These are phyloP conservation scores for Salvia rosmarinus DNA, from an alignment of 257 asterid species.

Conservation along the genomic window DNA sequence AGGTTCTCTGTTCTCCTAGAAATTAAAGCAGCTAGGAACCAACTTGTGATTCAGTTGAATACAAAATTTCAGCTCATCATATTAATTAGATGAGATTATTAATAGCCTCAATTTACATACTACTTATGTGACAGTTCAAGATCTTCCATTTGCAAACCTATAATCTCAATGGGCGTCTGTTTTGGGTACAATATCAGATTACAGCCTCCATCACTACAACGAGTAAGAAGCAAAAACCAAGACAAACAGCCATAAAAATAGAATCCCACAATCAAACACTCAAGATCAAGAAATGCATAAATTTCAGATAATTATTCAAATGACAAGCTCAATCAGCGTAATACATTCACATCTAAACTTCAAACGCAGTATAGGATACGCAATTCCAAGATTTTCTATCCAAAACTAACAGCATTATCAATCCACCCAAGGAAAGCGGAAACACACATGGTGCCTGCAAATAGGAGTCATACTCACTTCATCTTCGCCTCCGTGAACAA, in stretches of 20 bases:
- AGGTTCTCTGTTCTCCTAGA: background rate
- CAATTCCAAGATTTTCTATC: background rate
- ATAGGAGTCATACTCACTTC: slow-evolving; percentile 47
- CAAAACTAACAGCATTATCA: slow-evolving; percentile 22
- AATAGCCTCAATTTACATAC: background rate
- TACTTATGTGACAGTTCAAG: background rate
- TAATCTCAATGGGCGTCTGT: background rate
- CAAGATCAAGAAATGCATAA: background rate
- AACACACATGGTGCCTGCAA: background rate
- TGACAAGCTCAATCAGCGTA: background rate
- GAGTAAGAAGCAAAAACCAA: background rate
- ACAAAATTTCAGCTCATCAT: background rate
- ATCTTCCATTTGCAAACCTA: background rate
- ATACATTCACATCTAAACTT: background rate
- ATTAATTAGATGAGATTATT: background rate
- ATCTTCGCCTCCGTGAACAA: slow-evolving; percentile 72
- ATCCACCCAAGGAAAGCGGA: slow-evolving; percentile 11
- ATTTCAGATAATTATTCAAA: background rate
- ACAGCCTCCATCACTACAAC: background rate
- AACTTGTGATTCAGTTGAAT: background rate
- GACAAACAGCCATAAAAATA: background rate
- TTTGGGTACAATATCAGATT: background rate
- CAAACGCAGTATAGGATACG: background rate
- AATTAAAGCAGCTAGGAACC: background rate
- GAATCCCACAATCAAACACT: background rate